These are phyloP conservation scores for Deinandra increscens DNA, from an alignment of 129 eudicot genomes.

Conservation along the genomic window DNA sequence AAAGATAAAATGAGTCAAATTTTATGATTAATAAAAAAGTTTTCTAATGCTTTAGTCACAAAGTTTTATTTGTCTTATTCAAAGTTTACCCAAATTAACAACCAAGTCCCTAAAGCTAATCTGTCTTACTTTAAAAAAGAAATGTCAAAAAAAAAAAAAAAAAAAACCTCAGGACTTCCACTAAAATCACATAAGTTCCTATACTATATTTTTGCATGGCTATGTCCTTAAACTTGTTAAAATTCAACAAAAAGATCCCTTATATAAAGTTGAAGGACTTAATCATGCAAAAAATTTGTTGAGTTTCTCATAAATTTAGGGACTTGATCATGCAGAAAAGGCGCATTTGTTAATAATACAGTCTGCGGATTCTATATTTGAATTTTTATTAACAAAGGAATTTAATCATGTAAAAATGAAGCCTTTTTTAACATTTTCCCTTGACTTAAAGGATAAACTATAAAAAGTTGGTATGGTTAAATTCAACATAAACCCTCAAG, in stretches of 20 bases:
- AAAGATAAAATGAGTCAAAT: neutral
- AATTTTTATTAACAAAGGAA: neutral
- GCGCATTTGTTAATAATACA: neutral
- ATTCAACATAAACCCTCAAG: neutral
- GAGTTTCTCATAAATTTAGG: neutral
- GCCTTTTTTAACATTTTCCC: neutral
- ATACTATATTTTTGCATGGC: neutral
- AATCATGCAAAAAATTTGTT: neutral
- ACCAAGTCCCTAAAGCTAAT: neutral
- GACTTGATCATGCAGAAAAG: neutral
- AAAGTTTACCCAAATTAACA: neutral
- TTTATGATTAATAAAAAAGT: neutral
- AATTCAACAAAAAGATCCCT: neutral
- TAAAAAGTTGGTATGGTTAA: neutral
- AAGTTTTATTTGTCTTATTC: neutral
- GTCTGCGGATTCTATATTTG: neutral
- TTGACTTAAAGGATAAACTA: neutral
- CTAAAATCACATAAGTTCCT: neutral
- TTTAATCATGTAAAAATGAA: neutral
- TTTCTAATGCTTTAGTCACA: neutral
- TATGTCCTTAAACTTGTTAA: neutral
- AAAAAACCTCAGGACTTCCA: neutral
- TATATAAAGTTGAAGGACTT: neutral
- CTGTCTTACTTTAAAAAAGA: neutral
- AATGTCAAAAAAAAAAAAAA: too few species aligned